Evolutionary conservation across 2,329 filamentous ascomycete species (phyloP).

Genomic region (Stagonosporopsis chrysanthemi): DNA sequence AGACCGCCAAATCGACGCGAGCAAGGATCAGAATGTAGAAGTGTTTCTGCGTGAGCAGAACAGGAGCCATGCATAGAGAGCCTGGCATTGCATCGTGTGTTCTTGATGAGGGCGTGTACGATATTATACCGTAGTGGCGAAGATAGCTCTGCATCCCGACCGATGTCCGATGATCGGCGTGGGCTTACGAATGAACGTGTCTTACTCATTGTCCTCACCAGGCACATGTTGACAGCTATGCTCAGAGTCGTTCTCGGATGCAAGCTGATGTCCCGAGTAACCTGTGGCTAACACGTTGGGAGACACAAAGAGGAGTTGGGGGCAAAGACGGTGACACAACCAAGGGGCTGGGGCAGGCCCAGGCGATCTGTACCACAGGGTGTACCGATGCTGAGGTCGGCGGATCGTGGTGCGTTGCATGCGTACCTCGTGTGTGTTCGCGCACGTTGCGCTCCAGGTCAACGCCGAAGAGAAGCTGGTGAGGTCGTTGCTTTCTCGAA

Average conservation of each 20-base stretch:
- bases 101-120: slow-evolving; percentile 2
- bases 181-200: slow-evolving; percentile 5
- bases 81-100: neutral
- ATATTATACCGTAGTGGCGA: slow-evolving; percentile 11
- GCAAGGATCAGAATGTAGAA: slow-evolving; percentile 40
- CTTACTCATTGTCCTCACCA: neutral
- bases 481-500: neutral
- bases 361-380: neutral
- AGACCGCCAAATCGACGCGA: slow-evolving; percentile 42
- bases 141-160: neutral
- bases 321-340: neutral
- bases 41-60: slow-evolving; percentile 43
- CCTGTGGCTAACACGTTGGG: neutral
- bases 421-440: neutral
- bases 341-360: neutral
- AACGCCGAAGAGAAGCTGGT: neutral
- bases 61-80: slow-evolving; percentile 15
- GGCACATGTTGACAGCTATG: neutral
- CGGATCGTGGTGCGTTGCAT: neutral
- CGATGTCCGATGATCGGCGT: neutral
- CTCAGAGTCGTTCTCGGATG: neutral
- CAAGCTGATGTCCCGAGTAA: neutral
- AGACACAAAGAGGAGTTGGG: neutral
- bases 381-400: neutral
- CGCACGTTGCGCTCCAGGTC: too few species aligned